These are phyloP conservation scores for Pseudocercospora vitis DNA, from an alignment of 2,329 filamentous ascomycete genomes.

Conservation along the genomic window DNA sequence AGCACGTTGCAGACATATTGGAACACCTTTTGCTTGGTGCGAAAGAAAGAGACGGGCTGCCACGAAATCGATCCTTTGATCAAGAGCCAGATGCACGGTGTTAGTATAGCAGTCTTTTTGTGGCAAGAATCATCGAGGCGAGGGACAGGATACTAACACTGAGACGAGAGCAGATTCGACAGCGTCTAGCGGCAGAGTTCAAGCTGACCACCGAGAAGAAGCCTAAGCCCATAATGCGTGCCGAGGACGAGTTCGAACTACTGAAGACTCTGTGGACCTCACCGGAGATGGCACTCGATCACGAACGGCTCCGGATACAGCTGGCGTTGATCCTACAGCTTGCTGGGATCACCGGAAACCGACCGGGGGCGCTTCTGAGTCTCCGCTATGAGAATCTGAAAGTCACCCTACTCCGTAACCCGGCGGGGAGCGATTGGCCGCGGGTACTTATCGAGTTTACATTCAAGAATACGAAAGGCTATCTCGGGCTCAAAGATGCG, in stretches of 20 bases:
- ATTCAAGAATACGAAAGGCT: conserved; percentile 25
- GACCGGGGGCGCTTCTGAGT: conserved; percentile 17
- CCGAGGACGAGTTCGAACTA: conserved; percentile 26
- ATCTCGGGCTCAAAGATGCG: conserved; percentile 24
- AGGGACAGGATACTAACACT: no score
- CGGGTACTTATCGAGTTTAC: conserved; percentile 21
- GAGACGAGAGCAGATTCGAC: no score
- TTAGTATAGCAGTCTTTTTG: no score
- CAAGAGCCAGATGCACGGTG: no score
- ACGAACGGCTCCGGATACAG: conserved; percentile 20
- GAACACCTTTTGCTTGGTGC: no score
- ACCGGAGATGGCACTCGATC: conserved; percentile 16
- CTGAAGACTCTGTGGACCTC: conserved; percentile 25
- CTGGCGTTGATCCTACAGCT: conserved; percentile 22
- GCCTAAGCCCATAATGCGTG: conserved; percentile 22
- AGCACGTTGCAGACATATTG: no score
- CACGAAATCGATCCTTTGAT: no score
- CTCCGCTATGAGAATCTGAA: conserved; percentile 22
- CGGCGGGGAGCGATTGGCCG: conserved; percentile 13
- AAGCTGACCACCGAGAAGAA: conserved; percentile 22
- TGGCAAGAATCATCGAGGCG: no score
- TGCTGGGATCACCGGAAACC: conserved; percentile 21
- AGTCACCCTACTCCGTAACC: conserved; percentile 20
- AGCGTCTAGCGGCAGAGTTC: no score
- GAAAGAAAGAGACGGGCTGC: no score